phyloP scores from a whole-genome alignment of 1,284 basidiomycete genomes.

The Ceratobasidium theobromae region DNA sequence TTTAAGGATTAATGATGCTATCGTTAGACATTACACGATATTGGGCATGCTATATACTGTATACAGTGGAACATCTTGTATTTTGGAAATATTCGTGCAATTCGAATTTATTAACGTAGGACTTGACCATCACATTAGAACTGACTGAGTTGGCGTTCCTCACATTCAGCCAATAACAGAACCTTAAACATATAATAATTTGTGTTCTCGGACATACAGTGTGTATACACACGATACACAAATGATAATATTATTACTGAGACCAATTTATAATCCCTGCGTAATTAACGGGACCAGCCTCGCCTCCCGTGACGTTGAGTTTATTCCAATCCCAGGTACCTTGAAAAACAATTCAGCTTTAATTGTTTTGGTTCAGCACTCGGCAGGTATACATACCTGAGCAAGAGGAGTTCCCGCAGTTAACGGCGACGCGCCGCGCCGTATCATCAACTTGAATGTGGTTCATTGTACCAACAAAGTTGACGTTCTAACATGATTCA shows the following conservation, averaged over 20 bases:
- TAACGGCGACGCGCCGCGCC: constrained; percentile 30
- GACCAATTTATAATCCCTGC: constrained; percentile 27
- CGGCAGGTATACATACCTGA: neutral
- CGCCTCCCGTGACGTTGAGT: constrained; percentile 33
- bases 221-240: neutral
- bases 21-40: neutral
- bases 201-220: neutral
- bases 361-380: neutral
- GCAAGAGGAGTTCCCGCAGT: constrained; percentile 31
- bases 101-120: neutral
- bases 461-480: constrained; percentile 30
- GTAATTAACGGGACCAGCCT: constrained; percentile 27
- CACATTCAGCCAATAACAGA: no score
- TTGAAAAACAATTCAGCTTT: neutral
- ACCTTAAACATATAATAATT: no score
- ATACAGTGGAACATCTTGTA: constrained; percentile 19
- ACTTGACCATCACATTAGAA: no score
- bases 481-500: neutral
- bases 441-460: constrained; percentile 17
- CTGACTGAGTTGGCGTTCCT: no score
- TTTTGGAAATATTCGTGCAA: neutral
- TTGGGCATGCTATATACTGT: neutral
- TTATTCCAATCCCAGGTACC: constrained; percentile 36
- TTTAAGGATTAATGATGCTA: neutral
- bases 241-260: neutral